These are phyloP conservation scores for Dactylellina haptotyla DNA, from an alignment of 2,329 filamentous ascomycete species.

Conservation along the genomic window DNA sequence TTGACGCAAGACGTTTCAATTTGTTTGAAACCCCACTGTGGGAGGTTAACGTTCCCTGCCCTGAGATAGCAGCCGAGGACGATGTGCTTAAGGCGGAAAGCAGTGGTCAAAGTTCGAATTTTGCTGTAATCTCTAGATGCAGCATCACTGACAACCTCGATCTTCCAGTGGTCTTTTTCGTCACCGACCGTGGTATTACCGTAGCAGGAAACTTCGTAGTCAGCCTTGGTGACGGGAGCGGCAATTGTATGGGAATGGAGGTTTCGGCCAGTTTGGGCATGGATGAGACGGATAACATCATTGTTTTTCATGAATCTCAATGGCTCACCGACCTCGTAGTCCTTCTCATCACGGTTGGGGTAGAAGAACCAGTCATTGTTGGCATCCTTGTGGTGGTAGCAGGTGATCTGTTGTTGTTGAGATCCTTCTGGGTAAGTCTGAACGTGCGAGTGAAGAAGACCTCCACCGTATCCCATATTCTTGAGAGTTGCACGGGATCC, in stretches of 20 bases:
- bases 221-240: slow-evolving; percentile 86
- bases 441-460: slow-evolving; percentile 93
- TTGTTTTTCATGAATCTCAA: slow-evolving; percentile 80
- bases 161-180: slow-evolving; percentile 95
- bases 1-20: slow-evolving; percentile 97
- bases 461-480: slow-evolving; percentile 99
- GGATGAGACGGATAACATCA: slow-evolving; percentile 83
- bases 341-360: slow-evolving; percentile 81
- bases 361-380: slow-evolving; percentile 99
- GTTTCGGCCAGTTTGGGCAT: slow-evolving; percentile 95
- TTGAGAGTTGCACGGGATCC: slow-evolving; percentile 93
- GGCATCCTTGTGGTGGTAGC: slow-evolving; percentile 99
- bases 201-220: slow-evolving; percentile 94
- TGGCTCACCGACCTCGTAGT: slow-evolving; percentile 76
- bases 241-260: slow-evolving; percentile 92
- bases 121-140: slow-evolving; percentile 84
- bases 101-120: slow-evolving; percentile 89
- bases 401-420: slow-evolving; percentile 93
- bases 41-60: slow-evolving; percentile 93
- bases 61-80: slow-evolving; percentile 90
- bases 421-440: slow-evolving; percentile 97
- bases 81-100: slow-evolving; percentile 86
- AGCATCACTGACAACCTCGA: slow-evolving; percentile 91
- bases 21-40: slow-evolving; percentile 99
- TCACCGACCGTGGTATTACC: slow-evolving; percentile 95